Evolutionary conservation across 305 asterid genomes (phyloP), one percentile per base, ranked within the genome.

Genomic region (Rubia balearica): DNA sequence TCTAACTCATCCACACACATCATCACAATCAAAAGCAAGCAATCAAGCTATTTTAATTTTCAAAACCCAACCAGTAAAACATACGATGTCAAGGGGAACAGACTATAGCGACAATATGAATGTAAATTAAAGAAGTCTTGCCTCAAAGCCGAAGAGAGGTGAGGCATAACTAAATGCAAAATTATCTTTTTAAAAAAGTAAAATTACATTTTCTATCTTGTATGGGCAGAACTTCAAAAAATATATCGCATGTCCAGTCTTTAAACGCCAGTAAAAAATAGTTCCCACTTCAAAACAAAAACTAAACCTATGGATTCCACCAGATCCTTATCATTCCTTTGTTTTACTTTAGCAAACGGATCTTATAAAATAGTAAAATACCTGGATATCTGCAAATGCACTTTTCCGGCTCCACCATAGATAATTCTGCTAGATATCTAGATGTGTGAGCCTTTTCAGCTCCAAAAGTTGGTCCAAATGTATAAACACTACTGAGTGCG

Each of bases 391-490:
- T 61, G 99, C 98, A 79, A 88, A 94, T 56, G 98, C 96, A 66
- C 89, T 84, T 81, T 94, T 27, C 99, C 74, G 98, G 96, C 79
- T 94, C 98, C 83, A 94, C 97, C 98, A 94, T 94, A 95, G 97
- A 89, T 76, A 94, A 94, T 77, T 94, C 98, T 42, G 97, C 95
- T 69, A 94, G 91, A 85, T 94, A 96, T 74, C 96, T 83, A 7
- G 96, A 77, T 27, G 98, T 89, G 80, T 94, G 98, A 2, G 97
- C 91, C 72, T 94, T 72, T 79, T 94, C 99, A 16, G 98, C 99
- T 75, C 99, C 80, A 78, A 94, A 91, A 51, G 98, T 94, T 43
- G 98, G 99, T 65, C 97, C 99, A 78, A 94, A 94, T 9, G 99
- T 94, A 65, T 94, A 94, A 64, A 91, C 98, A 63, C 95, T 91